These are phyloP conservation scores for Aspergillus sp. DNA, from an alignment of 2,329 filamentous ascomycete species.

Conservation along the genomic window DNA sequence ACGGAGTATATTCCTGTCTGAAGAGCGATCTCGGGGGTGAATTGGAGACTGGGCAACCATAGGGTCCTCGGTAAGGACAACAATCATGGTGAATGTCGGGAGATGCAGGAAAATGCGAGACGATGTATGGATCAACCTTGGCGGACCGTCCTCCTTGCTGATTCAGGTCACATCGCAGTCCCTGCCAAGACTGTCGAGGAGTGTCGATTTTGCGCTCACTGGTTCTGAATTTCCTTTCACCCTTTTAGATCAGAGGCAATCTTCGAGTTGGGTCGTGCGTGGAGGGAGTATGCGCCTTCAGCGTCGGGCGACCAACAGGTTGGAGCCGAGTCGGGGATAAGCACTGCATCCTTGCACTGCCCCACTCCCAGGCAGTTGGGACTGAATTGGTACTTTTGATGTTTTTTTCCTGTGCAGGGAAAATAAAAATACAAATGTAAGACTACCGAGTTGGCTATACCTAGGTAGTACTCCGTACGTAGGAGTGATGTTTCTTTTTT, in stretches of 20 bases:
- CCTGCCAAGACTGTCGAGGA: conserved; percentile 1
- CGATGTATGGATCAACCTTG: not conserved
- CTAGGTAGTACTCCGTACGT: not conserved
- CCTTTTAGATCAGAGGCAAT: not conserved
- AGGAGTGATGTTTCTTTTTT: too few relatives aligned
- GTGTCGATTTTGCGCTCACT: too few relatives aligned
- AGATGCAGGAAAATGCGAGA: not conserved
- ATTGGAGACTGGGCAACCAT: not conserved
- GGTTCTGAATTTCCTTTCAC: not conserved
- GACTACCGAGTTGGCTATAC: too few relatives aligned
- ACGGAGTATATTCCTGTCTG: not conserved
- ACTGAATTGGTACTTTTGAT: not conserved
- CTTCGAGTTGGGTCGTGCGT: not conserved
- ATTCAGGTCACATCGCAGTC: not conserved
- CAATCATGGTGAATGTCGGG: too few relatives aligned
- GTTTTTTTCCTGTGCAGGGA: too few relatives aligned
- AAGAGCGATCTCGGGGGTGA: not conserved
- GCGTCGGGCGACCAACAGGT: conserved; percentile 10
- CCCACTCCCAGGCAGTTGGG: conserved; percentile 23
- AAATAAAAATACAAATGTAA: too few relatives aligned
- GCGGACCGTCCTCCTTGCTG: not conserved
- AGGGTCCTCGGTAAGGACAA: not conserved
- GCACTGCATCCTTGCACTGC: conserved; percentile 26
- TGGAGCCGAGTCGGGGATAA: conserved; percentile 23
- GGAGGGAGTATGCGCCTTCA: not conserved